Evolutionary conservation across 805 yeast genomes (phyloP).

Genomic region (Zygosaccharomyces bailii): DNA sequence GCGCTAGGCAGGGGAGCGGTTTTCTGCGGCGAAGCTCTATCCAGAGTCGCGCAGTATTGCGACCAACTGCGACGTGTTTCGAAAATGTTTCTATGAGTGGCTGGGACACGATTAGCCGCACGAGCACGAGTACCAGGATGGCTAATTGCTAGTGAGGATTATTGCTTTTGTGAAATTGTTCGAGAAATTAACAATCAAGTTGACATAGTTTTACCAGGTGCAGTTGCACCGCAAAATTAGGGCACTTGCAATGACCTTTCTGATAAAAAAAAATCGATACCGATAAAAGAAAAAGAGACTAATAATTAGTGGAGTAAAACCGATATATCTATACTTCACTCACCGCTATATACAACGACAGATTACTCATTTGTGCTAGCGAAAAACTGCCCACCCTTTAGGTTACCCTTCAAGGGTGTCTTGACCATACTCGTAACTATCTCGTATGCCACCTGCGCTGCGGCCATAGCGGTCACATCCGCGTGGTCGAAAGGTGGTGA

Average conservation of each 20-base stretch:
- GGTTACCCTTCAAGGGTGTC: slow-evolving; percentile 19
- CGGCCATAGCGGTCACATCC: slow-evolving; percentile 64
- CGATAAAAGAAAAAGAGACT: neutral
- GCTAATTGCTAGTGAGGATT: neutral
- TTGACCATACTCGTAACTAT: slow-evolving; percentile 72
- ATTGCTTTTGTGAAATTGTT: neutral
- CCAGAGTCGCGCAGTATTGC: neutral
- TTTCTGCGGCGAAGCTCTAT: neutral
- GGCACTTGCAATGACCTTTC: too few species aligned
- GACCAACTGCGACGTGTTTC: neutral
- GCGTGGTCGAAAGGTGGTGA: slow-evolving; percentile 63
- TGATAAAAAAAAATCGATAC: neutral
- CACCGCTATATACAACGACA: too few species aligned
- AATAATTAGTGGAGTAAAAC: too few species aligned
- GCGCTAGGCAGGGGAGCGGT: neutral
- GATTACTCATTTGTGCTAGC: neutral
- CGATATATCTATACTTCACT: too few species aligned
- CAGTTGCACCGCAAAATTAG: too few species aligned
- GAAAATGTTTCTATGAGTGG: neutral
- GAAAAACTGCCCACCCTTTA: neutral
- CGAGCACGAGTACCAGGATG: neutral
- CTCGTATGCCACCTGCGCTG: slow-evolving; percentile 70
- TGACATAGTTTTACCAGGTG: too few species aligned
- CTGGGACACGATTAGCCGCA: neutral
- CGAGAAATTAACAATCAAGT: too few species aligned